phyloP scores from a whole-genome alignment of 169 alveolate genomes.

The Ichthyophthirius multifiliis region DNA sequence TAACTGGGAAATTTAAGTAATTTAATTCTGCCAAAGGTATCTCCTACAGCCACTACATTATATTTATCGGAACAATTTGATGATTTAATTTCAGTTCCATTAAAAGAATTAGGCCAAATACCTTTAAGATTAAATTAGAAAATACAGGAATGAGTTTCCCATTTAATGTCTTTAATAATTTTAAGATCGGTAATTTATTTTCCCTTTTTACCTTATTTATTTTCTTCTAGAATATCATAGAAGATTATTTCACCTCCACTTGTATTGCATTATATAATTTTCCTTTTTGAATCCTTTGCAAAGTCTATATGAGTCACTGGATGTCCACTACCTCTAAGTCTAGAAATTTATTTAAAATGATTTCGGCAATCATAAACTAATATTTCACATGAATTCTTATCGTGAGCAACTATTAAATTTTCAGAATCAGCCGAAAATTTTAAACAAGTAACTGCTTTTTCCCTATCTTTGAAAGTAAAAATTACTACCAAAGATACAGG shows the following conservation, averaged over 20 bases:
- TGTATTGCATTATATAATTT: constrained; percentile 61
- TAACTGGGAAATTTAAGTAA: constrained; percentile 78
- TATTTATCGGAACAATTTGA: constrained; percentile 61
- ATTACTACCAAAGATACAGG: constrained; percentile 54
- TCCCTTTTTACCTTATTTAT: constrained; percentile 50
- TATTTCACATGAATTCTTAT: constrained; percentile 73
- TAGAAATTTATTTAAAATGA: constrained; percentile 59
- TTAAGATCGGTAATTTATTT: constrained; percentile 39
- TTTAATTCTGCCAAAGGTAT: constrained; percentile 79
- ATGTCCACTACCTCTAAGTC: constrained; percentile 74
- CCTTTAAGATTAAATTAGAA: constrained; percentile 83
- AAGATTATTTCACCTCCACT: constrained; percentile 76
- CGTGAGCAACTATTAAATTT: constrained; percentile 69
- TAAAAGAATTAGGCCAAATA: constrained; percentile 81
- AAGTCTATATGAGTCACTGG: constrained; percentile 82
- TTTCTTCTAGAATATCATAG: constrained; percentile 64
- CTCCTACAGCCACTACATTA: constrained; percentile 74
- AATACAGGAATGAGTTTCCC: constrained; percentile 79
- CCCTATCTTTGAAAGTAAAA: constrained; percentile 64
- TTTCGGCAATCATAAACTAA: constrained; percentile 64
- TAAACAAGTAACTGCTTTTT: constrained; percentile 60
- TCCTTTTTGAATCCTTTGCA: constrained; percentile 52
- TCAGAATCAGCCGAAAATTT: constrained; percentile 72
- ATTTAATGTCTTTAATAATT: constrained; percentile 55
- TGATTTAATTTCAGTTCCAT: constrained; percentile 78